Evolutionary conservation across 352 stramenopile species (phyloP).

Genomic region (Globisporangium parvum): DNA sequence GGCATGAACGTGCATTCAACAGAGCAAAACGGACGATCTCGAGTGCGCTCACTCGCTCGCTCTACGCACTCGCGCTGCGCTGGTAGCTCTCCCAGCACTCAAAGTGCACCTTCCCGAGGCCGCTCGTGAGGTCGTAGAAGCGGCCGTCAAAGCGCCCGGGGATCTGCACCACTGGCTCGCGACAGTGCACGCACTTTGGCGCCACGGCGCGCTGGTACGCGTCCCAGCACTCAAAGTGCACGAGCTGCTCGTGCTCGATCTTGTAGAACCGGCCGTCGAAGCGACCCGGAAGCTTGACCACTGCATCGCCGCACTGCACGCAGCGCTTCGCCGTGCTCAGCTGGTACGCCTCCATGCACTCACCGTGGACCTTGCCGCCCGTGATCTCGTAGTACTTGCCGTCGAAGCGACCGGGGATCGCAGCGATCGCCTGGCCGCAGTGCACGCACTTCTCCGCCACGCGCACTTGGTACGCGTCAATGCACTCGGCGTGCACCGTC

Average conservation of each 20-base stretch:
- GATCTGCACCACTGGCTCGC: conserved; percentile 54
- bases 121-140: conserved; percentile 79
- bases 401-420: conserved; percentile 69
- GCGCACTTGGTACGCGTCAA: conserved; percentile 81
- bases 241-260: conserved; percentile 54
- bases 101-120: conserved; percentile 78
- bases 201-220: conserved; percentile 63
- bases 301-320: conserved; percentile 58
- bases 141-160: conserved; percentile 68
- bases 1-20: background rate
- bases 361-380: conserved; percentile 68
- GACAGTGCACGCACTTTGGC: conserved; percentile 78
- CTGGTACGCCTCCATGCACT: conserved; percentile 80
- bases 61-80: conserved; percentile 6
- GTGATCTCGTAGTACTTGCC: conserved; percentile 78
- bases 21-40: background rate
- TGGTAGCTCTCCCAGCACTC: conserved; percentile 84
- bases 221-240: conserved; percentile 87
- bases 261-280: conserved; percentile 87
- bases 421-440: conserved; percentile 70
- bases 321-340: conserved; percentile 68
- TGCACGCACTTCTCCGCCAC: conserved; percentile 76
- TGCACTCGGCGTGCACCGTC: conserved; percentile 76
- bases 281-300: conserved; percentile 58
- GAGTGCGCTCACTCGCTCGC: background rate